A percentile compares a stretch with the other conserved stretches of the same genome.
phyloP scores from a whole-genome alignment of 495 filamentous ascomycete genomes.

The Aspergillus olivimuriae region DNA sequence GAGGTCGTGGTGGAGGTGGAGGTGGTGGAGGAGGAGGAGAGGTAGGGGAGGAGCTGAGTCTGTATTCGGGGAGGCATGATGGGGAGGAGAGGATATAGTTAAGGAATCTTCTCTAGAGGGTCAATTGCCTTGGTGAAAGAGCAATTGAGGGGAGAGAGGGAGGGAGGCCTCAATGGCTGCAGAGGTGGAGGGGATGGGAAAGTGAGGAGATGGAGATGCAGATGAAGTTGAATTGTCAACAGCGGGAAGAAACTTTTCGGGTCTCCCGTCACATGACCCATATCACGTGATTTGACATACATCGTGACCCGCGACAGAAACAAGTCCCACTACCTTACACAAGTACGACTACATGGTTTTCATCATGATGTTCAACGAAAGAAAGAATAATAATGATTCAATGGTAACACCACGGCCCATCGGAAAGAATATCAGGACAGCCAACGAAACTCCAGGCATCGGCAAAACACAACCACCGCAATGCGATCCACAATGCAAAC shows the following conservation, averaged over 20 bases:
- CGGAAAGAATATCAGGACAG: neutral
- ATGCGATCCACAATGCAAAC: neutral
- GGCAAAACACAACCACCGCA: neutral
- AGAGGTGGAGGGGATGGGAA: constrained; percentile 10
- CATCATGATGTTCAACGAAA: neutral
- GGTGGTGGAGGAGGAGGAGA: constrained; percentile 22
- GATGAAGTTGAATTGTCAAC: neutral
- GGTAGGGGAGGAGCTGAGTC: constrained; percentile 30
- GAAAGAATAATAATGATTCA: neutral
- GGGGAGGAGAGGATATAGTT: neutral
- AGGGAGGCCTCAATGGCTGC: constrained; percentile 10
- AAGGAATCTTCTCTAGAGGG: neutral
- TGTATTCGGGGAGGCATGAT: constrained; percentile 43
- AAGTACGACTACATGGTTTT: neutral
- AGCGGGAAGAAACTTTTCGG: constrained; percentile 36
- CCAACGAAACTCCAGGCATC: constrained; percentile 11
- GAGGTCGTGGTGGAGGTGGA: constrained; percentile 9
- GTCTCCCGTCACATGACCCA: constrained; percentile 21
- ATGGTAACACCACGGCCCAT: neutral
- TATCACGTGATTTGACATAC: neutral
- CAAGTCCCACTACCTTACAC: too few relatives aligned
- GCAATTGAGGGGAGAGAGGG: constrained; percentile 18
- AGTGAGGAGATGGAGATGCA: constrained; percentile 5
- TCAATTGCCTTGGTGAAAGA: too few relatives aligned
- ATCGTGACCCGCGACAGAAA: too few relatives aligned